Base-by-base conservation (phyloP, 495 filamentous ascomycete species). In the Mycothermus thermophilus region DNA sequence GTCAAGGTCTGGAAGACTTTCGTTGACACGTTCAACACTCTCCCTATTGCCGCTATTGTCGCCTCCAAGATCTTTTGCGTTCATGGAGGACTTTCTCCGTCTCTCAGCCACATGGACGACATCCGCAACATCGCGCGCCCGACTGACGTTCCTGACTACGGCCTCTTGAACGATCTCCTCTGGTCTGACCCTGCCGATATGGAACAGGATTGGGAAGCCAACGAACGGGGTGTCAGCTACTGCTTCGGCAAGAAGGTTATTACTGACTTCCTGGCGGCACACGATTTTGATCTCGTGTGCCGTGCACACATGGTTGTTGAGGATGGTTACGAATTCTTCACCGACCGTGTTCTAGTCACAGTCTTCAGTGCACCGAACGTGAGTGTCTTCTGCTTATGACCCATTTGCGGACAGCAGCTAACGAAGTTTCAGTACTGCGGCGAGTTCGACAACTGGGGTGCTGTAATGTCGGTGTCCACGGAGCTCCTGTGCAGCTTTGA, bases 1-100 rank as follows among this genome's bases (percentile, higher is more conserved):
- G 82, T 99, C 52, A 99, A 99, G 64, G 75, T 94, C 34, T 99
- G 90, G 90, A 99, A 96, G 67, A 88, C 83, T 0, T 99, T 99
- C 52, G 75, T 99, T 31, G 90, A 99, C 55, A 93, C 84, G 11
- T 99, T 99, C 67, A 99, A 99, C 55, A 81, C 75, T 16, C 73
- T 99, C 11, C 90, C 92, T 0, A 94, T 99, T 47, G 90, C 90
- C 20, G 71, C 92, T 10, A 96, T 94, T 46, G 92, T 99, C 15
- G 92, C 90, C 1, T 83, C 81, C 25, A 99, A 99, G 65, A 99
- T 99, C 35, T 99, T 99, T 58, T 99, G 90, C 55, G 90, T 99
- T 32, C 90, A 99, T 51, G 90, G 90, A 35, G 90, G 90, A 7
- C 67, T 99, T 10, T 99, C 90, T 9, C 90, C 90, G 4, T 82